phyloP scores from a whole-genome alignment of 2,329 filamentous ascomycete species.

The Colletotrichum kahawae region DNA sequence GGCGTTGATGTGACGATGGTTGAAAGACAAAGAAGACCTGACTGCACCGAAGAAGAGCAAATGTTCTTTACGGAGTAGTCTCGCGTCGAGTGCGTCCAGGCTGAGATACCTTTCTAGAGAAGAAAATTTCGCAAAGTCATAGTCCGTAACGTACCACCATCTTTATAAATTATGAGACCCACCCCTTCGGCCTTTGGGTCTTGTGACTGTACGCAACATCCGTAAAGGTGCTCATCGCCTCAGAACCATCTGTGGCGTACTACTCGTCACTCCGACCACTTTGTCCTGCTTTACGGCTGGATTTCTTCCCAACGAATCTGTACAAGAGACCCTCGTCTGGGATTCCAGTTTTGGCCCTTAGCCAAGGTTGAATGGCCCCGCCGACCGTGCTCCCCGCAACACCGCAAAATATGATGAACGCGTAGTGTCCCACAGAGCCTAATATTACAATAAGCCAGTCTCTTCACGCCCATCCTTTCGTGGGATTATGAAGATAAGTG shows the following conservation, averaged over 20 bases:
- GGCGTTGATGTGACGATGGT: neutral
- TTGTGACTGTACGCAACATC: too few species aligned
- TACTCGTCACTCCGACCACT: too few species aligned
- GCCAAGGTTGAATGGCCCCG: neutral
- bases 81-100: too few species aligned
- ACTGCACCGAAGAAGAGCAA: neutral
- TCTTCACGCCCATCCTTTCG: fast-evolving
- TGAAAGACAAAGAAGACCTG: neutral
- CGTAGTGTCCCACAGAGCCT: neutral
- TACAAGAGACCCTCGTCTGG: neutral
- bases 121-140: too few species aligned
- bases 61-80: neutral
- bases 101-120: too few species aligned
- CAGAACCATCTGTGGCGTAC: neutral
- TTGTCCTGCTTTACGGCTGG: neutral
- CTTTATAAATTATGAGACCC: too few species aligned
- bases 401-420: neutral
- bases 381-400: neutral
- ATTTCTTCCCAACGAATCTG: neutral
- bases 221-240: too few species aligned
- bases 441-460: fast-evolving
- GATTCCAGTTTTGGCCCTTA: fast-evolving
- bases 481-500: neutral
- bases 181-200: too few species aligned
- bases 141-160: too few species aligned